A percentile compares a stretch with the other conserved stretches of the same genome.
Conservation (phyloP, 345 rosid species). For the Salix suchowensis region DNA sequence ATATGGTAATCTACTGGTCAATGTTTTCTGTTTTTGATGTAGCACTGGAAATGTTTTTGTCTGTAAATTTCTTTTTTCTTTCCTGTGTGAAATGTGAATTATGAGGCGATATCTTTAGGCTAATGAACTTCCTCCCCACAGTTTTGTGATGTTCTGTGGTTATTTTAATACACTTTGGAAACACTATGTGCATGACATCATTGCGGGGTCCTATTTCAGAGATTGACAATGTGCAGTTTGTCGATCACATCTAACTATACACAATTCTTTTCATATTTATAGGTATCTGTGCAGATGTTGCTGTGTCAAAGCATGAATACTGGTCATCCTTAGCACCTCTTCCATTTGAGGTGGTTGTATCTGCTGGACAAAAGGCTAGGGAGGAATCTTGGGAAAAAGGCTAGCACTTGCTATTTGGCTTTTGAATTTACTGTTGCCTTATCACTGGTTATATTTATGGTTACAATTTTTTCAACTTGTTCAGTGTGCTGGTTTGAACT, state of each 20-base stretch:
- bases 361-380: conserved; percentile 80
- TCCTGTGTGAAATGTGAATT: conserved; percentile 6
- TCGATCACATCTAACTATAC: conserved; percentile 9
- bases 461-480: not conserved
- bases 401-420: conserved; percentile 26
- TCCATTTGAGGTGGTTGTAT: conserved; percentile 82
- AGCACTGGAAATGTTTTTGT: not conserved
- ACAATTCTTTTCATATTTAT: conserved; percentile 11
- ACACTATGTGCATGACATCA: not conserved
- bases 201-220: not conserved
- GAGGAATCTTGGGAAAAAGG: conserved; percentile 80
- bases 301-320: conserved; percentile 68
- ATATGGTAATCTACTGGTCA: conserved; percentile 48
- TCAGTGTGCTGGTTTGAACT: not conserved
- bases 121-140: not conserved
- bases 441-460: not conserved
- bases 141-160: not conserved
- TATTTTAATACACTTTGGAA: not conserved
- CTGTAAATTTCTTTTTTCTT: not conserved
- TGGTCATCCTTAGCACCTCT: conserved; percentile 99
- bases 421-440: not conserved
- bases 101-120: not conserved
- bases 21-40: conserved; percentile 5
- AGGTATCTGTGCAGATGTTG: conserved; percentile 92
- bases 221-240: not conserved